Evolutionary conservation across 2,329 filamentous ascomycete genomes (phyloP), one percentile per base, ranked within the genome.

Genomic region (Dothideomycetidae sp.): DNA sequence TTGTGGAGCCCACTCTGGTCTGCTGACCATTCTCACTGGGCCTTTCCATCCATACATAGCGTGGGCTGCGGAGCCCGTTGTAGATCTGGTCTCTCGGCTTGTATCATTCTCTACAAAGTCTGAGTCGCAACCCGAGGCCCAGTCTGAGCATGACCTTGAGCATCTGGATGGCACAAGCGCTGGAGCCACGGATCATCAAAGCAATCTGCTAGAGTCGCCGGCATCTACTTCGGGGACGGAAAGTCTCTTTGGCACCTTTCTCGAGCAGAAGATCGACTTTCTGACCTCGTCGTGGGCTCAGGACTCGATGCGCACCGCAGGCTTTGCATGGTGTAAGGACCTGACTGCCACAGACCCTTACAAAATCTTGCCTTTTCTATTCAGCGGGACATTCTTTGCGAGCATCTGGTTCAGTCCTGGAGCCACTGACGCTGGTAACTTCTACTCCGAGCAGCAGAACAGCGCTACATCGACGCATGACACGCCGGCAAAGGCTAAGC

Each of bases 21-120:
- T 38, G n/a, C 29, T 38, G n/a, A 32, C 28, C 36, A 38, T 38
- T 11, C 36, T 38, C 7, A 28, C 28, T 11, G 36, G 36, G 15
- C 36, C 36, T 12, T 32, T 38, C 29, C 36, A 38, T 12, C 36
- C 29, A 10, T 32, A 32, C 29, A 38, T 38, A 10, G 30, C 21
- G n/a, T 12, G 17, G 11, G 14, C 17, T 11, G 29, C 16, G 3
- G 23, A n/a, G n/a, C 11, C 17, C 9, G 19, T 33, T 9, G 19
- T 14, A 10, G 13, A 14, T 11, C 5, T 26, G 21, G 21, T n/a
- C n/a, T 26, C 21, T n/a, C 7, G 21, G 21, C 21, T 26, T n/a
- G 7, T 7, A n/a, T 26, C 21, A 26, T 26, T 26, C n/a, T 7
- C n/a, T n/a, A n/a, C n/a, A n/a, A n/a, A n/a, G n/a, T n/a, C n/a